Conservation (phyloP, 1,139 yeast genomes). For the Debaryomycetaceae sp. region DNA sequence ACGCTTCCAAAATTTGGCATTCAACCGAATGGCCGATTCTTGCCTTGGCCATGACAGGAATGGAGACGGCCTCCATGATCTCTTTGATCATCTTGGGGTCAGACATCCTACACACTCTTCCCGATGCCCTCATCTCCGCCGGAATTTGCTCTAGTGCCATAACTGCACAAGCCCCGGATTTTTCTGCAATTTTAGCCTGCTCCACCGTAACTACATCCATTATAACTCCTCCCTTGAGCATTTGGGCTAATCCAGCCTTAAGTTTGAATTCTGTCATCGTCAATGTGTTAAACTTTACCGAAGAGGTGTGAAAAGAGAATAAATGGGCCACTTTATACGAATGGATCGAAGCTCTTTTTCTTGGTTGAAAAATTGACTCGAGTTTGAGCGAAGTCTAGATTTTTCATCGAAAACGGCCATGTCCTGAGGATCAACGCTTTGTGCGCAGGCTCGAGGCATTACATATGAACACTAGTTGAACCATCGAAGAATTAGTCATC, state of each 20-base stretch:
- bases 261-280: slow-evolving; percentile 52
- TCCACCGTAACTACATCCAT: slow-evolving; percentile 54
- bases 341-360: too few species aligned
- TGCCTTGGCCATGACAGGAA: slow-evolving; percentile 86
- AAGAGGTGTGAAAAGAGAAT: too few species aligned
- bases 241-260: slow-evolving; percentile 82
- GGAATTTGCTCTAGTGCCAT: slow-evolving; percentile 89
- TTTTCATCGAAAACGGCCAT: not conserved
- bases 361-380: not conserved
- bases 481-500: too few species aligned
- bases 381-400: not conserved
- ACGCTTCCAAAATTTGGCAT: slow-evolving; percentile 73
- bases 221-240: slow-evolving; percentile 69
- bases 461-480: too few species aligned
- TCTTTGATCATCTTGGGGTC: slow-evolving; percentile 80
- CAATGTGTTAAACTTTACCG: too few species aligned
- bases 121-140: slow-evolving; percentile 80
- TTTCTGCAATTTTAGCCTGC: slow-evolving; percentile 64
- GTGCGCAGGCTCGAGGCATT: too few species aligned
- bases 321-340: too few species aligned
- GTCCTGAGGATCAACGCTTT: not conserved
- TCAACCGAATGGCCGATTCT: slow-evolving; percentile 85
- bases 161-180: slow-evolving; percentile 87
- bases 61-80: slow-evolving; percentile 69
- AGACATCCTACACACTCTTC: slow-evolving; percentile 85